Evolutionary conservation across 805 yeast genomes (phyloP).

Genomic region (Saturnispora quitensis): DNA sequence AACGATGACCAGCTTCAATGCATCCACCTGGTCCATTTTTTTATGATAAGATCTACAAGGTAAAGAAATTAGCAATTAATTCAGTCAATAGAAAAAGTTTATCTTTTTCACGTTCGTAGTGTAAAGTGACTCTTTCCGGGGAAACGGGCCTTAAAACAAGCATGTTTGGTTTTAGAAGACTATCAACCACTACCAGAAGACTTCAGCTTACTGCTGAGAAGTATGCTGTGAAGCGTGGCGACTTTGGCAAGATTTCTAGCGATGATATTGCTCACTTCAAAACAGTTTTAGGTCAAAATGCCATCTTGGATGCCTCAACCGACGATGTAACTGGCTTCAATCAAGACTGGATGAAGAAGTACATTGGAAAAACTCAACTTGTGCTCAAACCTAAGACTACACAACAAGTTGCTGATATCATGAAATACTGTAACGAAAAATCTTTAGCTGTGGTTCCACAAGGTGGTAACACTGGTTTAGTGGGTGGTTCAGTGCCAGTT

Average conservation of each 20-base stretch:
- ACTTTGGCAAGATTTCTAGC: constrained; percentile 31
- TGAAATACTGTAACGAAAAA: constrained; percentile 71
- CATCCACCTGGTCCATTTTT: constrained; percentile 14
- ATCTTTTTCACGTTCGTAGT: neutral
- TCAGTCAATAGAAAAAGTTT: neutral
- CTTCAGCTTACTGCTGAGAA: constrained; percentile 12
- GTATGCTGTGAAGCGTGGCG: constrained; percentile 11
- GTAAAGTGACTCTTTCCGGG: constrained; percentile 8
- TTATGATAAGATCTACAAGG: neutral
- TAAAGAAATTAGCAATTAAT: neutral
- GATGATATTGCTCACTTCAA: constrained; percentile 56
- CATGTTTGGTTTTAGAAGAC: constrained; percentile 2
- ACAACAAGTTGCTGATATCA: constrained; percentile 64
- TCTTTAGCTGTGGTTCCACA: constrained; percentile 86
- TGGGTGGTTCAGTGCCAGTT: constrained; percentile 88
- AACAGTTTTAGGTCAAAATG: constrained; percentile 43
- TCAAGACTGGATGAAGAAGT: constrained; percentile 92
- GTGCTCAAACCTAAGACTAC: constrained; percentile 78
- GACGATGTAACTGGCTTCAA: constrained; percentile 66
- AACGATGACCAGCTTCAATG: constrained; percentile 50
- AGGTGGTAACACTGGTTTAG: constrained; percentile 95
- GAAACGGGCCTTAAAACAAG: constrained; percentile 1
- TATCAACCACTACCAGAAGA: neutral
- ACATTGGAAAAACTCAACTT: constrained; percentile 74
- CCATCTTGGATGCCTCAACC: constrained; percentile 38